Evolutionary conservation across 2,329 filamentous ascomycete genomes (phyloP), one percentile per base, ranked within the genome.

Genomic region (Cladophialophora immunda): DNA sequence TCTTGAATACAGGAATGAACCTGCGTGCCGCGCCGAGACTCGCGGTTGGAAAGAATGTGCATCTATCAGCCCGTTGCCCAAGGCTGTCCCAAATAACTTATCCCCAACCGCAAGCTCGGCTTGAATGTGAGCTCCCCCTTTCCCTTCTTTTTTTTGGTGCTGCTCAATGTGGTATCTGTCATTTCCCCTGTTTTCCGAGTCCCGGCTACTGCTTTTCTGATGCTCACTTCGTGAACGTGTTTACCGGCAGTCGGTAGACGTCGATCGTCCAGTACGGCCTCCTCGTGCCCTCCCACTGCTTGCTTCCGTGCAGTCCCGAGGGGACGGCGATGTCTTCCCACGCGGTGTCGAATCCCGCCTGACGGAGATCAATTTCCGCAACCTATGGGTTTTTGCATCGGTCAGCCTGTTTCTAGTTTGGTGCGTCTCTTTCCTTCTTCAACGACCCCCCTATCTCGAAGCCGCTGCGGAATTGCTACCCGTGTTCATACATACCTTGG

Each of bases 231-330:
- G 29, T 36, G 32, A 61, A 61, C 30, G 58, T 61, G 13, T 61
- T 61, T 11, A 61, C 58, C 13, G 58, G 58, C 47, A 61, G 54
- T 22, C 58, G 58, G 38, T 61, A 61, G 8, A 61, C 58, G 30
- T 61, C 58, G 34, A 61, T 61, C 2, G 58, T 61, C 58, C 58
- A 61, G 47, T 61, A 61, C 45, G 58, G 58, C 32, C 58, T n/a
- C 30, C 58, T 53, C 19, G 58, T 61, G 22, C 58, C 58, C 25
- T 61, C 58, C 58, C 58, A 61, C 19, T 29, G n/a, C 47, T 61
- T 61, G 29, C 58, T 61, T 7, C 58, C 58, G 30, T 61, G 58
- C n/a, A 61, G 45, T 0, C 19, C 45, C 2, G 41, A 19, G 22
- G 58, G 58, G 25, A 61, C 58, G 29, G 50, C 30, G 4, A 61